Evolutionary conservation across 2,329 filamentous ascomycete genomes (phyloP).

Genomic region (Sporothrix brunneoviolacea): DNA sequence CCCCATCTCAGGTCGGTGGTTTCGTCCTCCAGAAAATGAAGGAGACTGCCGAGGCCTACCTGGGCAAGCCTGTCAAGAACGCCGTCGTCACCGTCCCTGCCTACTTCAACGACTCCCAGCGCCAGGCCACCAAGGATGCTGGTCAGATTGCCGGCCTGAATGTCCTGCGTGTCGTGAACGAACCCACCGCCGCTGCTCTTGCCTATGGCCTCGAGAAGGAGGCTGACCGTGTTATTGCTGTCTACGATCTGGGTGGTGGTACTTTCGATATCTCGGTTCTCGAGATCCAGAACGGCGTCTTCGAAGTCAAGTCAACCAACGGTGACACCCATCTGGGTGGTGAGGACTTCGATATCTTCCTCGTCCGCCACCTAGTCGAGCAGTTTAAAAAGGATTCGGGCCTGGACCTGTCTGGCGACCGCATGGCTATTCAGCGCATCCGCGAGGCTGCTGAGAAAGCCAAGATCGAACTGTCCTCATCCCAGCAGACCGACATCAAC

Average conservation of each 20-base stretch:
- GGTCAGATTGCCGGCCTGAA: conserved; percentile 96
- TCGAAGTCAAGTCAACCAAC: conserved; percentile 97
- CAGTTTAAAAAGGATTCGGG: conserved; percentile 93
- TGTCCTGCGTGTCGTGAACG: conserved; percentile 99
- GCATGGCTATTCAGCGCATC: conserved; percentile 98
- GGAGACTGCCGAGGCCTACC: conserved; percentile 94
- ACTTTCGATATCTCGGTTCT: conserved; percentile 98
- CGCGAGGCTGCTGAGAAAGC: conserved; percentile 98
- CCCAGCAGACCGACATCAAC: conserved; percentile 94
- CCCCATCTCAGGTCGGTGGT: conserved; percentile 95
- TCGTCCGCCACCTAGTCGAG: conserved; percentile 89
- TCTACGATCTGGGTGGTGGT: conserved; percentile 97
- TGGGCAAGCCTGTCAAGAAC: conserved; percentile 91
- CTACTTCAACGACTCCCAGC: conserved; percentile 98
- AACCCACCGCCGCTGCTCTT: conserved; percentile 93
- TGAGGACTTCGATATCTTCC: conserved; percentile 96
- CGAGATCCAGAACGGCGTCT: conserved; percentile 98
- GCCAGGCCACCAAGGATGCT: conserved; percentile 97
- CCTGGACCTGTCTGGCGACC: conserved; percentile 83
- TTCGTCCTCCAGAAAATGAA: conserved; percentile 98
- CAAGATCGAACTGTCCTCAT: conserved; percentile 97
- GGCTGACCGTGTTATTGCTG: conserved; percentile 81
- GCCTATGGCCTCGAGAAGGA: conserved; percentile 99
- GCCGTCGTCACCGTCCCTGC: conserved; percentile 94
- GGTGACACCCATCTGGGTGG: conserved; percentile 97